Base-by-base conservation (phyloP, 164 flowering plant species). In the Amborella trichopoda region DNA sequence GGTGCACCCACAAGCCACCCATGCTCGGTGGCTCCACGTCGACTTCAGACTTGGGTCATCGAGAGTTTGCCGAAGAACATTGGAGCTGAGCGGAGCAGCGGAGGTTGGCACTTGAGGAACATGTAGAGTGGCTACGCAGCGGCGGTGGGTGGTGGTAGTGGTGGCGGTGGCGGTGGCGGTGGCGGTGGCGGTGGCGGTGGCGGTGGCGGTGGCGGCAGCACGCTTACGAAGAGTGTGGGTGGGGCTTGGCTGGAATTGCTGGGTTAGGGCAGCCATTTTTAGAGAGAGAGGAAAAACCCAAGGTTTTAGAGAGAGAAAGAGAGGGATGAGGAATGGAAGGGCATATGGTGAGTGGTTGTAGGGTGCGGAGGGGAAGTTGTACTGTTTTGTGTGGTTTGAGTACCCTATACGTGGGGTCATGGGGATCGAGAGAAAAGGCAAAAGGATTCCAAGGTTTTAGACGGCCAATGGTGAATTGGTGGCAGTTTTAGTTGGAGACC, bases 1-100 rank as follows among this genome's bases (percentile, higher is more conserved):
- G 34, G 77, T 58, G 74, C 83, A 81, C 23, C 98, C 96, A 17
- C 62, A 57, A 4, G 80, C 75, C 3, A 83, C 66, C 96, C 96
- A 86, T 5, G 73, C 81, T 0, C 94, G 87, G 37, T 90, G 98
- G 28, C 75, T 21, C 94, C 94, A 83, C 14, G 89, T 80, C 0
- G 96, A 83, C 26, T 44, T 44, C 27, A 78, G 52, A 26, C 55
- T 51, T 13, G 75, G 71, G 54, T 79, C 88, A 40, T 71, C 53
- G 1, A 21, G 48, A 5, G 23, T 5, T 12, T 42, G 12, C 23
- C 21, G 17, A 40, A 19, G 3, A 19, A 23, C 8, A 23, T 40
- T 40, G n/a, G 17, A 18, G n/a, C n/a, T 11, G 6, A 19, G 38
- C 20, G 23, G 18, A 25, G 23, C 4, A n/a, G 6, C 3, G 17